Conservation (phyloP, 768 basidiomycete genomes). For the Harrya chromipes region DNA sequence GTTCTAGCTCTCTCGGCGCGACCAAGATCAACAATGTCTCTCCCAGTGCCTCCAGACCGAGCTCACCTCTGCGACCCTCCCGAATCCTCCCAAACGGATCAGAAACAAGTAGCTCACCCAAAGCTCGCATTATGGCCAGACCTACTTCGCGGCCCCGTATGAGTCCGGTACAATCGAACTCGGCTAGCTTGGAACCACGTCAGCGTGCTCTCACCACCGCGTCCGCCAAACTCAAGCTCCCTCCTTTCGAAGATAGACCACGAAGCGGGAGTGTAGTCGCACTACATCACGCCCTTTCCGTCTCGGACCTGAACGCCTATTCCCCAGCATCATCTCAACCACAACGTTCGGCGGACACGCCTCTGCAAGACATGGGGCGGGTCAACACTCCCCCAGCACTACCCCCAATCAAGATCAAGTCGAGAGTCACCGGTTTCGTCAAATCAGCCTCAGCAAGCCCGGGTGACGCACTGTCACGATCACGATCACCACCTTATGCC, state of each 20-base stretch:
- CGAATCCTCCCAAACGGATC: conserved; percentile 34
- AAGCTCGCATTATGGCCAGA: conserved; percentile 27
- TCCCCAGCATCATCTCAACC: conserved; percentile 14
- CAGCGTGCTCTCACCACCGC: conserved; percentile 30
- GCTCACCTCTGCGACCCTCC: conserved; percentile 37
- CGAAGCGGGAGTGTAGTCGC: conserved; percentile 29
- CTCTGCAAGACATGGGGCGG: conserved; percentile 9
- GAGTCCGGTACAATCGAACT: conserved; percentile 7
- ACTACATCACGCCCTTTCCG: conserved; percentile 25
- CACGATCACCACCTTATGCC: conserved; percentile 30
- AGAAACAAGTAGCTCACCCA: conserved; percentile 24
- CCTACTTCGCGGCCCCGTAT: conserved; percentile 27
- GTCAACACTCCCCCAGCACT: conserved; percentile 15
- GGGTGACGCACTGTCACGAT: conserved; percentile 38
- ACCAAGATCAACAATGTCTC: conserved; percentile 26
- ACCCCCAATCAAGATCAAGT: conserved; percentile 48
- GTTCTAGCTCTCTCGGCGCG: conserved; percentile 19
- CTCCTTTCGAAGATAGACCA: conserved; percentile 32
- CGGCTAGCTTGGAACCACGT: conserved; percentile 24
- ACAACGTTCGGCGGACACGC: conserved; percentile 15
- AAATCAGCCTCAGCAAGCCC: conserved; percentile 26
- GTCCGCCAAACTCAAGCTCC: conserved; percentile 23
- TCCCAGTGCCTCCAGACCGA: conserved; percentile 41
- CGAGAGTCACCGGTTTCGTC: conserved; percentile 55
- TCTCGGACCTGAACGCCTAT: conserved; percentile 19